Percentiles rank a stretch among this genome's conserved stretches.
These are phyloP conservation scores for Centella asiatica DNA, from an alignment of 129 eudicot genomes.

Conservation along the genomic window DNA sequence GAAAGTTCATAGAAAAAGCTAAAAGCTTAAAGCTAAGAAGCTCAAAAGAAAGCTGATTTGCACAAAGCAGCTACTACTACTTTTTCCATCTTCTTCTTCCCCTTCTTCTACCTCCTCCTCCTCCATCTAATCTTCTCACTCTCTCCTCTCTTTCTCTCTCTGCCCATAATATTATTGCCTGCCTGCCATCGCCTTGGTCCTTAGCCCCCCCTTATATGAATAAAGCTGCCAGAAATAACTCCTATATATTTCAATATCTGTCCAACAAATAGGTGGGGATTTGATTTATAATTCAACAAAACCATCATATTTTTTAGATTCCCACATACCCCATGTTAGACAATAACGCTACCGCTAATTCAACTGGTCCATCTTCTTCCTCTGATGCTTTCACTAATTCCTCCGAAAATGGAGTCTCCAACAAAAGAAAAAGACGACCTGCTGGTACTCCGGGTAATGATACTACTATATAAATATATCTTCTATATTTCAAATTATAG, in stretches of 20 bases:
- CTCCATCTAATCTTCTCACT: constrained; percentile 8
- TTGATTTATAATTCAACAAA: constrained; percentile 15
- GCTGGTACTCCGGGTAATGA: constrained; percentile 79
- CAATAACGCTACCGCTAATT: constrained; percentile 26
- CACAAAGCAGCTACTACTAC: constrained; percentile 39
- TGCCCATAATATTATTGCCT: constrained; percentile 5
- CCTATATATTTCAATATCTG: constrained; percentile 19
- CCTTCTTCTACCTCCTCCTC: constrained; percentile 5
- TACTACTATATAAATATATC: not conserved
- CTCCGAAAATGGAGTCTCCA: constrained; percentile 36
- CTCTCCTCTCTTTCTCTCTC: constrained; percentile 15
- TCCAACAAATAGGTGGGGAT: constrained; percentile 13
- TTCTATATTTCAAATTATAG: no score
- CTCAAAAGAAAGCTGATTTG: constrained; percentile 41
- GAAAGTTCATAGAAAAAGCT: constrained; percentile 51
- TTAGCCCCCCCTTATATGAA: not conserved
- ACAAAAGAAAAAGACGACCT: constrained; percentile 53
- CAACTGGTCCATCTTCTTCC: constrained; percentile 52
- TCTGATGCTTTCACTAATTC: constrained; percentile 41
- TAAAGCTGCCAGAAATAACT: constrained; percentile 39
- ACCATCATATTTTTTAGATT: constrained; percentile 22
- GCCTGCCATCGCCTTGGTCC: no score
- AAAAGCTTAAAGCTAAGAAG: constrained; percentile 30
- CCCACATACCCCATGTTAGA: constrained; percentile 51
- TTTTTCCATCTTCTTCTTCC: constrained; percentile 27